Evolutionary conservation across 2,329 filamentous ascomycete genomes (phyloP).

Genomic region (Penicillium thymicola): DNA sequence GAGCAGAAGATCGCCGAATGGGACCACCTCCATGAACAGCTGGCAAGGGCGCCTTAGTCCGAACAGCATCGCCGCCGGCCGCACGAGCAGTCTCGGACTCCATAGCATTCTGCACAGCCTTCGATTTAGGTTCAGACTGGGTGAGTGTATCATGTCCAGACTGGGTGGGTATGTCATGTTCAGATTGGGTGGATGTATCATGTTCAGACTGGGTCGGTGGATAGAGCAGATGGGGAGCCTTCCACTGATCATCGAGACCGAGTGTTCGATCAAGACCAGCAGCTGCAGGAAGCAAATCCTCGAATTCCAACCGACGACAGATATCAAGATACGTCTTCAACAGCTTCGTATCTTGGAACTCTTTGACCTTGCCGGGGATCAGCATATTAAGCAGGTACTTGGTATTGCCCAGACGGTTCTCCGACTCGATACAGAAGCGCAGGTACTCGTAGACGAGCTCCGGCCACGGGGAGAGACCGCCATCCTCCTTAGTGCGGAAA

Average conservation of each 20-base stretch:
- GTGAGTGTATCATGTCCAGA: background rate
- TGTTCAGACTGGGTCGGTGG: too few relatives aligned
- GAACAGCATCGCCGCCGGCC: conserved; percentile 29
- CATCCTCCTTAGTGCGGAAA: conserved; percentile 68
- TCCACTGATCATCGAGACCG: conserved; percentile 28
- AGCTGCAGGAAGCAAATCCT: conserved; percentile 63
- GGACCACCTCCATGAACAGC: conserved; percentile 28
- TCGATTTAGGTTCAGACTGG: conserved; percentile 10
- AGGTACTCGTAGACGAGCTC: conserved; percentile 77
- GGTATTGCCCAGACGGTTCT: conserved; percentile 88
- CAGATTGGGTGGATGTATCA: background rate
- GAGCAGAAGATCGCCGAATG: conserved; percentile 34
- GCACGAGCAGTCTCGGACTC: conserved; percentile 35
- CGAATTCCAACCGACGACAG: conserved; percentile 63
- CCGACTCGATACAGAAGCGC: conserved; percentile 66
- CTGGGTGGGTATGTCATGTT: background rate
- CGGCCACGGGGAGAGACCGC: conserved; percentile 69
- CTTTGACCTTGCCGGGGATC: conserved; percentile 72
- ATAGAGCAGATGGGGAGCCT: conserved; percentile 11
- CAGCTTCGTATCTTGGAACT: conserved; percentile 59
- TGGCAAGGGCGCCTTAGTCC: conserved; percentile 25
- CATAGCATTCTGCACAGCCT: conserved; percentile 34
- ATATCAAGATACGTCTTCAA: conserved; percentile 69
- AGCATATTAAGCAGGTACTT: conserved; percentile 86
- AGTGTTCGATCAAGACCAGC: conserved; percentile 62